Conservation (phyloP, 495 filamentous ascomycete species). For the Melanomma pulvis-pyrius region DNA sequence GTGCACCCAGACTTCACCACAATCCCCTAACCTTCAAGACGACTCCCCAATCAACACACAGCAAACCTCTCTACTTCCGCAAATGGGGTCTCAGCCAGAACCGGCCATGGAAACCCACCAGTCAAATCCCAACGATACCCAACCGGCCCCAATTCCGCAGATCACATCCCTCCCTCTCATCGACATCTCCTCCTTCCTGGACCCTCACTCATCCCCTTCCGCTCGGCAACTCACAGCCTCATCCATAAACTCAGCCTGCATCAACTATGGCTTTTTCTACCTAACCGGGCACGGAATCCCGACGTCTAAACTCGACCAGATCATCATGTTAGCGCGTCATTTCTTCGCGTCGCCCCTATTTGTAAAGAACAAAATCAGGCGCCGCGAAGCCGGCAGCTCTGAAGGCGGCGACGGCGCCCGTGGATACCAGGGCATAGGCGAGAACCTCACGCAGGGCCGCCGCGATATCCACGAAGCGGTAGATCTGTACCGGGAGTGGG, state of each 20-base stretch:
- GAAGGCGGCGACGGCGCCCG: slow-evolving; percentile 40
- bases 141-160: not conserved
- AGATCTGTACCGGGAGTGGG: slow-evolving; percentile 41
- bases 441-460: slow-evolving; percentile 39
- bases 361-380: slow-evolving; percentile 40
- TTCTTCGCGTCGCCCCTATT: slow-evolving; percentile 40
- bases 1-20: no score
- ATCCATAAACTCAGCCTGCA: slow-evolving; percentile 38
- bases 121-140: not conserved
- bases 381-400: slow-evolving; percentile 30
- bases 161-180: slow-evolving; percentile 36
- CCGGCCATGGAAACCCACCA: not conserved
- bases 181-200: slow-evolving; percentile 39
- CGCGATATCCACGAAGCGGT: slow-evolving; percentile 42
- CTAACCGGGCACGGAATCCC: slow-evolving; percentile 44
- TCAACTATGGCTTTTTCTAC: slow-evolving; percentile 45
- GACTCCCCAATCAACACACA: no score
- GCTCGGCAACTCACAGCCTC: slow-evolving; percentile 15
- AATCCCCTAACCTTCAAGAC: no score
- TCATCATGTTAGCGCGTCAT: slow-evolving; percentile 38
- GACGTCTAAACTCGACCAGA: slow-evolving; percentile 20
- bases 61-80: no score
- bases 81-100: not conserved
- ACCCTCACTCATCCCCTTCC: slow-evolving; percentile 10
- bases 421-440: slow-evolving; percentile 43